Evolutionary conservation across 306 rosid genomes (phyloP), one percentile per base, ranked within the genome.

Genomic region (Astragalus glycyphyllos): DNA sequence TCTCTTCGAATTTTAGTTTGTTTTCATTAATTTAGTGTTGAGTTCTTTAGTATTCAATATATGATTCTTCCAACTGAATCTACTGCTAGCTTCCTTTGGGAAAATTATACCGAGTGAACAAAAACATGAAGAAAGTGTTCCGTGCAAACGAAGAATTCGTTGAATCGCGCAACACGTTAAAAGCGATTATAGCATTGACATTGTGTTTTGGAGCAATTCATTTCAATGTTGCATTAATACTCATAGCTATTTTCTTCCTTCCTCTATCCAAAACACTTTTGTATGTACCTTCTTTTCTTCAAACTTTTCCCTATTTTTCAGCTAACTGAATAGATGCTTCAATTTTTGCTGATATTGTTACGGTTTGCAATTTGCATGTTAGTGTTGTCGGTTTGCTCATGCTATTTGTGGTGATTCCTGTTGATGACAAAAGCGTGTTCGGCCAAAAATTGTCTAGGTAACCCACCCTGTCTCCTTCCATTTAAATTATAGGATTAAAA

Each of bases 141-240:
- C 40, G 37, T 3, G 86, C 78, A 46, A 58, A 15, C 0, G 80
- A 79, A 12, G 77, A 54, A 31, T 69, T 63, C 12, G 80, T 65
- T 1, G 42, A 65, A 50, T 44, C 80, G 29, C 41, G 81, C 41
- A 72, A 34, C 58, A 0, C 4, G 2, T 9, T 87, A 3, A 76
- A 73, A 29, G 35, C 68, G 10, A 8, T 87, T 32, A 46, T 75
- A 8, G 96, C 96, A 4, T 48, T 92, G 38, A 69, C 46, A 0
- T 12, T 88, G 7, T 92, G 84, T 85, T 75, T 92, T 4, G 98
- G 98, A 15, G 59, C 83, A 34, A 80, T 92, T 72, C 98, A 90
- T 68, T 76, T 90, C 79, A 82, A 75, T 76, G 8, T 54, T 7
- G 78, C 74, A 13, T 42, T 89, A 37, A 44, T 81, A 34, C 55